Evolutionary conservation across 352 stramenopile species (phyloP).

Genomic region (Phytophthora tubulina): DNA sequence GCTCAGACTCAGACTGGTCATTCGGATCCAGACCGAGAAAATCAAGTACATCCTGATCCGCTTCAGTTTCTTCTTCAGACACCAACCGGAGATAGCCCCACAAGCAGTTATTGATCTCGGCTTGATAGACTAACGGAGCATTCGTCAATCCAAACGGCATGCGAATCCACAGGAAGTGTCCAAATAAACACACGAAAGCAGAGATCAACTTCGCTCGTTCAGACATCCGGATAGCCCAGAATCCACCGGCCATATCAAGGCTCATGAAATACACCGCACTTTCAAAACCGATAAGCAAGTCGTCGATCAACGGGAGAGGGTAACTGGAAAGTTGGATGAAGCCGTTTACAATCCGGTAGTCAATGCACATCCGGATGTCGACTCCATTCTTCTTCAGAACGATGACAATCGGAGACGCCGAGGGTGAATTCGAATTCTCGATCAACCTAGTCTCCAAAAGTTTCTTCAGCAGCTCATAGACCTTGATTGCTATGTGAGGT

Average conservation of each 20-base stretch:
- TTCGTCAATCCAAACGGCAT: conserved; percentile 39
- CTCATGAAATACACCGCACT: background rate
- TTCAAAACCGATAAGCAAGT: conserved; percentile 39
- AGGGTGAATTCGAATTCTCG: background rate
- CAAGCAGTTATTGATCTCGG: conserved; percentile 30
- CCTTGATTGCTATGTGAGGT: conserved; percentile 1
- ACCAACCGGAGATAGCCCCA: conserved; percentile 13
- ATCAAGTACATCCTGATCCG: conserved; percentile 4
- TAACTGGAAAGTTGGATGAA: conserved; percentile 29
- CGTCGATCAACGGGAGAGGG: conserved; percentile 32
- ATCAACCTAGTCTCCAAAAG: conserved; percentile 3
- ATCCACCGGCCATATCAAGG: background rate
- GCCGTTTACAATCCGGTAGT: background rate
- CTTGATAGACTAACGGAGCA: too few relatives aligned
- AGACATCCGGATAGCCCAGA: background rate
- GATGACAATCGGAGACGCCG: conserved; percentile 10
- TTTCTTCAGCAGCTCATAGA: conserved; percentile 13
- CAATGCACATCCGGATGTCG: background rate
- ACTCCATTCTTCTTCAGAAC: conserved; percentile 1
- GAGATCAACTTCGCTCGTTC: background rate
- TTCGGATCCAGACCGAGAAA: background rate
- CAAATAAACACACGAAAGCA: background rate
- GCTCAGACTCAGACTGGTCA: too few relatives aligned
- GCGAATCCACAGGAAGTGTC: background rate
- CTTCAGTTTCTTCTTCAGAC: background rate